Base-by-base conservation (phyloP, 495 filamentous ascomycete species). In the Lophium mytilinum region DNA sequence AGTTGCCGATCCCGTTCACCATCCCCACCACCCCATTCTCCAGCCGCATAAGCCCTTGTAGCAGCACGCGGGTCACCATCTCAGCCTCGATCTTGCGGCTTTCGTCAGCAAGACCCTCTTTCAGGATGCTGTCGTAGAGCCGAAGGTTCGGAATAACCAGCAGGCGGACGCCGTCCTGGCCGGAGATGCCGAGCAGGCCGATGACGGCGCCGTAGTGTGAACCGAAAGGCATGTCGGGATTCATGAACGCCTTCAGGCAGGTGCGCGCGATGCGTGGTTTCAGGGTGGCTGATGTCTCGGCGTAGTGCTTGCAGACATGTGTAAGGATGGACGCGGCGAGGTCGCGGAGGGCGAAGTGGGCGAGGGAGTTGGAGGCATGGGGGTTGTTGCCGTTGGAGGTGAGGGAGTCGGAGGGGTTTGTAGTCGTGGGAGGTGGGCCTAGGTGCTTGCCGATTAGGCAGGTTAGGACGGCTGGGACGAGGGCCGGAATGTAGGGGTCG, bases 381-480 rank as follows among this genome's bases (percentile, higher is more conserved):
- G 24, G 24, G 9, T 73, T 61, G 35, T 73, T 75, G 54, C 89
- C 58, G 36, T 61, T 65, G 15, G 41, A 8, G 45, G 24, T 43
- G 55, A 63, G 55, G 17, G 57, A 57, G 18, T 60, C 61, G 18
- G 57, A 60, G 5, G 50, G 49, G 41, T 61, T 54, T 15, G 42
- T 53, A 15, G 62, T 48, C 7, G 54, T 37, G 9, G 52, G 50
- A 43, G 51, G 35, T 5, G 62, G 62, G 2, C 62, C 90, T 5
- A 96, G 80, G 56, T 89, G 87, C 56, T 89, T 87, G 18, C 88
- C 90, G 58, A 95, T 79, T 33, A 96, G 78, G 67, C 94, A 97
- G 11, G 93, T 98, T 42, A 97, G 78, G 35, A 95, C 85, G 0
- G 93, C 83, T 3, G 92, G 88, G n/a, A 90, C 80, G 30, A 97